Base-by-base conservation (phyloP, 2,329 filamentous ascomycete species). In the Exophiala lecanii-corni region DNA sequence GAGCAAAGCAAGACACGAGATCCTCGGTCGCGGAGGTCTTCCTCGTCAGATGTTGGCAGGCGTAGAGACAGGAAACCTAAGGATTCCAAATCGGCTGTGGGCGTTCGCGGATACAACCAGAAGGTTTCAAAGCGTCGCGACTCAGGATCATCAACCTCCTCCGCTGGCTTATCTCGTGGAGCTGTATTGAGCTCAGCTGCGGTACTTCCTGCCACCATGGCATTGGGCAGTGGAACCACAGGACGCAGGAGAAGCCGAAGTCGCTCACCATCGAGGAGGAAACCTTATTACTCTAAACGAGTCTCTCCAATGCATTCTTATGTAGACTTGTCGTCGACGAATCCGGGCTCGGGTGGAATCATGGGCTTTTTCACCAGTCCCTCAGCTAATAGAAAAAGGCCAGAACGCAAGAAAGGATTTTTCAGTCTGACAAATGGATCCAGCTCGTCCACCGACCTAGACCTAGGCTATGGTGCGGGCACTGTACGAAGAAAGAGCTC, bases 401-500 rank as follows among this genome's bases (percentile, higher is more conserved):
- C 49, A 16, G 67, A 64, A 48, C 65, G 64, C 52, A 54, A 70
- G 28, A 65, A 60, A 40, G 63, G 62, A 18, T 72, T 78, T 45
- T 72, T 83, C 40, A 70, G 72, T 43, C 74, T 79, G 54, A 70
- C 67, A 41, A 83, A 81, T 55, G 81, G 76, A 2, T 85, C 81
- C 1, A 82, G 78, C 2, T 84, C 80, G 0, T 83, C 80, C 1
- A 70, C 84, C 41, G 79, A 84, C 60, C 78, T 75, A 15, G 82
- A 86, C 57, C 65, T 86, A 47, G 81, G 81, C 7, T 86, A 84
- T 58, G 81, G 82, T 7, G 72, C 67, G 41, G 81, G 79, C 12
- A 82, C 62, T 25, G 46, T 65, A 2, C 62, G 59, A 25, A 62
- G 62, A 30, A 48, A 57, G 39, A 43, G 44, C 10, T 57, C 54